Percentiles rank a stretch among this genome's conserved stretches.
phyloP scores from a whole-genome alignment of 176 grass and related monocot species.

The Lolium rigidum region DNA sequence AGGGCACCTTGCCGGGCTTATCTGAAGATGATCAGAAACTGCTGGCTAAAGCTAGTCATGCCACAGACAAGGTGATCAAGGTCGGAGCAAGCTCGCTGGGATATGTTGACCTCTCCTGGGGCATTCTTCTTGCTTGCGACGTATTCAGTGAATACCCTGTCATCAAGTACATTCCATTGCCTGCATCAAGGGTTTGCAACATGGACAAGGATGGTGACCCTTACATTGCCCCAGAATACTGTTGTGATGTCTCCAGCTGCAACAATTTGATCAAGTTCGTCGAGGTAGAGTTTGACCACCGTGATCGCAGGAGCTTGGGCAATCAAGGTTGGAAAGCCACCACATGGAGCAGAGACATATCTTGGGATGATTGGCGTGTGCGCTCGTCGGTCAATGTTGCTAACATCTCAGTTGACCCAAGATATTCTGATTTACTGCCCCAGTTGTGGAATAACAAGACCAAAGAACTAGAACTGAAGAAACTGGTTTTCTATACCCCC shows the following conservation, averaged over 20 bases:
- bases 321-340: background rate
- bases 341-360: background rate
- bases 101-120: background rate
- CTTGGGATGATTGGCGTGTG: background rate
- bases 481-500: background rate
- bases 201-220: background rate
- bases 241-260: background rate
- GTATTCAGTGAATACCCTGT: background rate
- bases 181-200: background rate
- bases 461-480: background rate
- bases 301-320: background rate
- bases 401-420: background rate
- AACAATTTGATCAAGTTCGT: background rate
- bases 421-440: background rate
- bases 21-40: too few relatives aligned
- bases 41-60: background rate
- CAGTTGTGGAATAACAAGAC: background rate
- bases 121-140: background rate
- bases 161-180: background rate
- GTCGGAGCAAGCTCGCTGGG: background rate
- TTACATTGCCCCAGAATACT: background rate
- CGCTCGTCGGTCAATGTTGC: background rate
- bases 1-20: too few relatives aligned
- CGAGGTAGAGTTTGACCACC: background rate
- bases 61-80: background rate